Conservation (phyloP, 441 rosid species). For the Gossypium gossypioides region DNA sequence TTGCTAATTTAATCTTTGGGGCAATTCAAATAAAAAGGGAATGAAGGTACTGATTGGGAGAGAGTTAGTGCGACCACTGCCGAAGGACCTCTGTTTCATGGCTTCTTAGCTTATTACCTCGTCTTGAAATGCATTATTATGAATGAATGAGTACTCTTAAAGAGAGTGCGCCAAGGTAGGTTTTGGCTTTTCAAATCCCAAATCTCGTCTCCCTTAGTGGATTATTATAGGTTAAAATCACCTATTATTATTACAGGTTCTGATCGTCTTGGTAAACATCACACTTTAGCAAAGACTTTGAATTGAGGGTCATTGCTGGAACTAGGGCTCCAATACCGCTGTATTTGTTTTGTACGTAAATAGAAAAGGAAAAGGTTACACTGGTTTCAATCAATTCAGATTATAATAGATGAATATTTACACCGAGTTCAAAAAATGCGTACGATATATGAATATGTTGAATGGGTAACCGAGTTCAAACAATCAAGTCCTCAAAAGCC, state of each 20-base stretch:
- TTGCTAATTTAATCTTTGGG: not conserved
- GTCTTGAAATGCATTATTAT: not conserved
- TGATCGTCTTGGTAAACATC: not conserved
- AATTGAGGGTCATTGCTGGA: not conserved
- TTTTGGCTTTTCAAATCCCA: not conserved
- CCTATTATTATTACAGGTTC: not conserved
- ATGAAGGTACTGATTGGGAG: not conserved
- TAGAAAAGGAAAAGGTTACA: not conserved
- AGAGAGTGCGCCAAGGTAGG: too few relatives aligned
- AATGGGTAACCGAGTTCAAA: not conserved
- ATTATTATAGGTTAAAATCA: too few relatives aligned
- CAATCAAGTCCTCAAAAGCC: not conserved
- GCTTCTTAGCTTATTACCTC: too few relatives aligned
- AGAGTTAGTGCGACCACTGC: not conserved
- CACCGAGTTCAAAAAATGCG: not conserved
- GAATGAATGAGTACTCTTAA: not conserved
- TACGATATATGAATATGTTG: not conserved
- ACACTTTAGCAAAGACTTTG: not conserved
- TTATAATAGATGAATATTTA: not conserved
- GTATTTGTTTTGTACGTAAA: not conserved
- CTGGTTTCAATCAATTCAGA: not conserved
- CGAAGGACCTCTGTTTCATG: not conserved
- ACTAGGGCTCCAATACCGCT: not conserved
- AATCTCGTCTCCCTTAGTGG: not conserved
- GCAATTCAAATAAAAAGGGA: not conserved